These are phyloP conservation scores for Citeromyces hawaiiensis DNA, from an alignment of 1,139 yeast species.

Conservation along the genomic window DNA sequence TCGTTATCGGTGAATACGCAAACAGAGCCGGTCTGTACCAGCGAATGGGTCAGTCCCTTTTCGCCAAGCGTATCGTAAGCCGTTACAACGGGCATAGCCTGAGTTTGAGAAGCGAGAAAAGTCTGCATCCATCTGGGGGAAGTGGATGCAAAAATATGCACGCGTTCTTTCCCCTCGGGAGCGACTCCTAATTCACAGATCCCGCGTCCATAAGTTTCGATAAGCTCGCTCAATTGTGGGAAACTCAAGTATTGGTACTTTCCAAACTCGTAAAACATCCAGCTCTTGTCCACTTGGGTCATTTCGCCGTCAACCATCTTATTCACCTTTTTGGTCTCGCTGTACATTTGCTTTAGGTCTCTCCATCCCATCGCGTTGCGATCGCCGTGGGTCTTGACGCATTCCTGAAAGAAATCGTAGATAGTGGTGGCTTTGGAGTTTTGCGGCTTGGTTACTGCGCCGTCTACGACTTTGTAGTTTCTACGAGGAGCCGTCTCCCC, in stretches of 20 bases:
- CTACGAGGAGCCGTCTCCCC: constrained; percentile 94
- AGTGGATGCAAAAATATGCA: constrained; percentile 80
- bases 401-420: constrained; percentile 56
- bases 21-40: constrained; percentile 64
- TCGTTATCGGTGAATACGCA: constrained; percentile 78
- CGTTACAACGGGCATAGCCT: constrained; percentile 79
- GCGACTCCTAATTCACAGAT: constrained; percentile 59
- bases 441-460: constrained; percentile 38
- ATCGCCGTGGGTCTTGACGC: constrained; percentile 42
- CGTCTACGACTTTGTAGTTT: constrained; percentile 47
- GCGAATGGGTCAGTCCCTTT: constrained; percentile 77
- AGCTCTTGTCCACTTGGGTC: constrained; percentile 60
- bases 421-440: constrained; percentile 48
- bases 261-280: constrained; percentile 77
- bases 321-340: constrained; percentile 61
- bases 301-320: constrained; percentile 72
- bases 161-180: constrained; percentile 45
- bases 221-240: constrained; percentile 35
- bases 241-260: constrained; percentile 57
- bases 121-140: constrained; percentile 87
- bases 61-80: constrained; percentile 97
- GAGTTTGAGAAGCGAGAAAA: constrained; percentile 65
- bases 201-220: constrained; percentile 60
- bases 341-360: constrained; percentile 56
- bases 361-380: constrained; percentile 69